Evolutionary conservation across 345 rosid genomes (phyloP), one percentile per base, ranked within the genome.

Genomic region (Boechera stricta): DNA sequence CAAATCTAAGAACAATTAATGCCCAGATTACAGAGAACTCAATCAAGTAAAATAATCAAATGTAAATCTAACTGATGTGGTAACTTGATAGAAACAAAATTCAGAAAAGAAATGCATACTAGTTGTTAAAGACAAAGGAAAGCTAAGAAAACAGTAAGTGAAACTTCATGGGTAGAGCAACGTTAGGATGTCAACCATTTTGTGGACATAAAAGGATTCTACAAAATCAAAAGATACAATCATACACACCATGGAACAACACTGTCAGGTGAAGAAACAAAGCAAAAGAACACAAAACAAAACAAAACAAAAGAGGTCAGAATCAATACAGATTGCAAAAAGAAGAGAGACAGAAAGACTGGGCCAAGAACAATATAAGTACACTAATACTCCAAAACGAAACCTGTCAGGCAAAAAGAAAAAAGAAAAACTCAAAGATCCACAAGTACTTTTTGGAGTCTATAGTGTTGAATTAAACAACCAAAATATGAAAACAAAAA

Each of bases 171-270:
- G 13, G 32, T 58, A 70, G 21, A 61, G 16, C 12, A 72, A 48
- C 29, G 38, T 62, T 3, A 13, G 33, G 29, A 52, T 72, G 18
- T 33, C 49, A 49, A 51, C n/a, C 31, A 49, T 6, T 39, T 7
- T 29, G 7, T 16, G 35, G 63, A 42, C 44, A 73, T 28, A 12
- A 62, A 2, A 69, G 15, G 33, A 24, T 31, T 16, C 18, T 74
- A 56, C 44, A 39, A 39, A 73, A 63, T 8, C 47, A 21, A 45
- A 65, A 65, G 49, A 56, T 2, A 56, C 67, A 66, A 66, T 44
- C 82, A 64, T 31, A 77, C 61, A 82, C 63, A 56, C 69, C 67
- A 55, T 67, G 80, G 78, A 78, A 85, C 80, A 80, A 54, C 81
- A 39, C 4, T 60, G 73, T 33, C 71, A 73, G 72, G 53, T 67